Conservation (phyloP, 805 yeast genomes). For the Candida namnaoensis region DNA sequence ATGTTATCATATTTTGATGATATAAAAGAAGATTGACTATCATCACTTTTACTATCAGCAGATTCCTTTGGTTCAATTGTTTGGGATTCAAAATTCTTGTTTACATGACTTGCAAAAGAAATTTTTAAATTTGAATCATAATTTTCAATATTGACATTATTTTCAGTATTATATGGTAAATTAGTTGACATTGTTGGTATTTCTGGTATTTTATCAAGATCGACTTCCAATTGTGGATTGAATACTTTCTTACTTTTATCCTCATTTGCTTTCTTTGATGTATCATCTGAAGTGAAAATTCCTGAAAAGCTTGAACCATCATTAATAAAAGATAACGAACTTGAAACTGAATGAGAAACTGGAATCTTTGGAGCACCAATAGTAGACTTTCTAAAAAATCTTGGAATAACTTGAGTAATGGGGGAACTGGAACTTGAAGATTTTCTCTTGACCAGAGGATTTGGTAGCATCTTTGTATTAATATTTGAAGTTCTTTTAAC, state of each 20-base stretch:
- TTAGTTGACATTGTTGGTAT: constrained; percentile 13
- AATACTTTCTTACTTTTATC: neutral
- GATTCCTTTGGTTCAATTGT: neutral
- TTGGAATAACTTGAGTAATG: constrained; percentile 13
- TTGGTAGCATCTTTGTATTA: too few species aligned
- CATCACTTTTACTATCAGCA: neutral
- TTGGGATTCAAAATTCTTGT: neutral
- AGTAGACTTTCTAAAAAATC: constrained; percentile 10
- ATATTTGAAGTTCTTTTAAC: neutral
- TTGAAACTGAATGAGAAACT: constrained; percentile 10
- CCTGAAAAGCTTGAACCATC: constrained; percentile 12
- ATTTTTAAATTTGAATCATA: too few species aligned
- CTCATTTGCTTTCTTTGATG: too few species aligned
- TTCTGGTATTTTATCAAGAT: constrained; percentile 10
- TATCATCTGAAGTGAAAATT: neutral
- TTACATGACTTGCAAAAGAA: neutral
- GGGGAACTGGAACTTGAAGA: constrained; percentile 9
- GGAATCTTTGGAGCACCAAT: constrained; percentile 6
- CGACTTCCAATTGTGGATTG: constrained; percentile 7
- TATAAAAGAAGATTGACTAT: too few species aligned
- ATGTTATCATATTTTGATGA: too few species aligned
- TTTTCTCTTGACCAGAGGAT: neutral
- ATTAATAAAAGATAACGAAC: constrained; percentile 16
- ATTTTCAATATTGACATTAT: too few species aligned
- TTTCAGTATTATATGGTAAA: neutral